phyloP scores from a whole-genome alignment of 139 green algal genomes.

The Chlamydomonas asymmetrica region DNA sequence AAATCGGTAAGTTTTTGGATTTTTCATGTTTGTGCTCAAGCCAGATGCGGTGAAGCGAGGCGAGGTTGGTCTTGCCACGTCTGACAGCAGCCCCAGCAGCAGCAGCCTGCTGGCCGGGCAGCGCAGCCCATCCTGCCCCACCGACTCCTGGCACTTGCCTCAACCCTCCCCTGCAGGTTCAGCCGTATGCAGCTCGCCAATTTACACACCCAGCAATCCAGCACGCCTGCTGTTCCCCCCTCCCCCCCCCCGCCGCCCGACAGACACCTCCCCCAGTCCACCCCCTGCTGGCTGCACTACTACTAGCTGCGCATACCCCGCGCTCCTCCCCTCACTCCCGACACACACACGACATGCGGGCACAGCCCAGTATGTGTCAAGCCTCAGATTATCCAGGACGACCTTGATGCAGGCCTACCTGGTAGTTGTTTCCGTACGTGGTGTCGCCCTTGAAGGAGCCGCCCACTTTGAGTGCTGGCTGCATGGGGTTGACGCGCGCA shows the following conservation, averaged over 20 bases:
- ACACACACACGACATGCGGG: neutral
- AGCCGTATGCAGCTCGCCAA: neutral
- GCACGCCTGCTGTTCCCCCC: neutral
- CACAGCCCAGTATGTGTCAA: too few relatives aligned
- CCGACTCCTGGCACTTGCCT: slow-evolving; percentile 13
- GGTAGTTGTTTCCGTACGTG: slow-evolving; percentile 1
- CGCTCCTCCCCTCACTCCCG: neutral
- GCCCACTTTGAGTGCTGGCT: neutral
- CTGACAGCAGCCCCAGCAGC: too few relatives aligned
- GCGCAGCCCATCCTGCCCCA: too few relatives aligned
- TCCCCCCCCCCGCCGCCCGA: too few relatives aligned
- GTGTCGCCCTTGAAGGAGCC: slow-evolving; percentile 9
- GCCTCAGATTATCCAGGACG: neutral
- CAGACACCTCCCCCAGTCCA: too few relatives aligned
- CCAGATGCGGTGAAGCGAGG: too few relatives aligned
- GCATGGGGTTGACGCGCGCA: neutral
- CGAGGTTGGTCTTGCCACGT: too few relatives aligned
- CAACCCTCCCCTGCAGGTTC: neutral
- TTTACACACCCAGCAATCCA: neutral
- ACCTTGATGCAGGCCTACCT: neutral
- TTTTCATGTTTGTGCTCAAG: too few relatives aligned
- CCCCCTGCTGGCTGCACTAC: neutral
- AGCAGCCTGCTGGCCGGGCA: too few relatives aligned
- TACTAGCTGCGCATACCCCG: neutral
- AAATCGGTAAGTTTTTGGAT: too few relatives aligned